These are phyloP conservation scores for Rhizophlyctis rosea DNA, from an alignment of 192 early-diverging fungal species.

Conservation along the genomic window DNA sequence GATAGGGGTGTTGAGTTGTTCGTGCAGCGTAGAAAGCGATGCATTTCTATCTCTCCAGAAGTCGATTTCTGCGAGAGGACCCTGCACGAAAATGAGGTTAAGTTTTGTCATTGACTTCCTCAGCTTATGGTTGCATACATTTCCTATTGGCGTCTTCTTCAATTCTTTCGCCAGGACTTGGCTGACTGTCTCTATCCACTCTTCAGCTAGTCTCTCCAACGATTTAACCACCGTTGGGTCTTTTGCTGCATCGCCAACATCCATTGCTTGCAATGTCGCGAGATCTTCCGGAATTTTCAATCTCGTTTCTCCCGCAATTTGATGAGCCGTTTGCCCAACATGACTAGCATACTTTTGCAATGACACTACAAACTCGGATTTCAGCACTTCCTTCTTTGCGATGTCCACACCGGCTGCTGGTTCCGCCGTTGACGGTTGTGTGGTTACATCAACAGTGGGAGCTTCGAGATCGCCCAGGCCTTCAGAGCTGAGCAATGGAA, in stretches of 20 bases:
- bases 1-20: slow-evolving; percentile 57
- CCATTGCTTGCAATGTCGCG: slow-evolving; percentile 25
- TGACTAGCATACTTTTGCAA: slow-evolving; percentile 55
- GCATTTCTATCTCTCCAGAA: slow-evolving; percentile 60
- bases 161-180: slow-evolving; percentile 45
- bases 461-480: slow-evolving; percentile 24
- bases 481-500: slow-evolving; percentile 46
- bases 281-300: slow-evolving; percentile 57
- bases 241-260: slow-evolving; percentile 34
- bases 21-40: slow-evolving; percentile 52
- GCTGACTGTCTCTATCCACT: slow-evolving; percentile 56
- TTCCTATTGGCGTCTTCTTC: slow-evolving; percentile 50
- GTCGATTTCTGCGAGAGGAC: slow-evolving; percentile 62
- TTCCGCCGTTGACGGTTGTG: background rate
- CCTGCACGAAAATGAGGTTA: slow-evolving; percentile 22
- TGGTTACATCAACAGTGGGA: background rate
- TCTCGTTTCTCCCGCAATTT: slow-evolving; percentile 54
- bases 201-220: slow-evolving; percentile 50
- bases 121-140: slow-evolving; percentile 24
- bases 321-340: slow-evolving; percentile 53
- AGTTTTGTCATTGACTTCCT: no score
- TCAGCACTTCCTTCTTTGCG: slow-evolving; percentile 28
- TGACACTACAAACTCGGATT: slow-evolving; percentile 42
- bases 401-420: background rate
- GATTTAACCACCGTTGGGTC: slow-evolving; percentile 29